These are phyloP conservation scores for Candida tibetensis DNA, from an alignment of 805 yeast genomes.

Conservation along the genomic window DNA sequence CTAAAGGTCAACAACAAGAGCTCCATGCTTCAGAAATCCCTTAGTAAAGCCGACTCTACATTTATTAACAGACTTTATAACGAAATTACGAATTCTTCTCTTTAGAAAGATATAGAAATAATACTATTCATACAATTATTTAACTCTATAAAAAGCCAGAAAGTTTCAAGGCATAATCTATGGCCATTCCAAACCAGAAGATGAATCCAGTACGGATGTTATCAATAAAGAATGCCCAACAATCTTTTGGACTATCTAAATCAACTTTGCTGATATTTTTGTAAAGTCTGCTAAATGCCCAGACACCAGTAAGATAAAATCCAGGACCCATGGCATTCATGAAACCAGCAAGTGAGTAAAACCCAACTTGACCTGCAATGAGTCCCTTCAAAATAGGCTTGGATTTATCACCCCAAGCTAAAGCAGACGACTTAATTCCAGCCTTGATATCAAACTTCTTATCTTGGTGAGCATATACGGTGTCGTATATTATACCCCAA, in stretches of 20 bases:
- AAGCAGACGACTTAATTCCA: conserved; percentile 93
- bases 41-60: conserved; percentile 29
- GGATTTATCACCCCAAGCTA: conserved; percentile 85
- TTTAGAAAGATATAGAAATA: background rate
- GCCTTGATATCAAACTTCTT: conserved; percentile 82
- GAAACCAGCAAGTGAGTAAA: conserved; percentile 65
- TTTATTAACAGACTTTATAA: conserved; percentile 17
- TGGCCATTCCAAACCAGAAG: conserved; percentile 60
- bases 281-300: conserved; percentile 68
- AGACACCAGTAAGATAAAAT: conserved; percentile 61
- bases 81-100: conserved; percentile 15
- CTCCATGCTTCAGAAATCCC: conserved; percentile 21
- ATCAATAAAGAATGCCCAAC: conserved; percentile 77
- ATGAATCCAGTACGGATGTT: conserved; percentile 77
- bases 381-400: conserved; percentile 65
- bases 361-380: conserved; percentile 63
- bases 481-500: conserved; percentile 96
- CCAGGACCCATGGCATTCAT: conserved; percentile 86
- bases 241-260: conserved; percentile 71
- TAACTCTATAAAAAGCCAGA: conserved; percentile 40
- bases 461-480: conserved; percentile 97
- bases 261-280: conserved; percentile 71
- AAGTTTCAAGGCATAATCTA: conserved; percentile 58
- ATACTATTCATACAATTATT: no score
- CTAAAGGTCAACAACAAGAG: conserved; percentile 18